Conservation (phyloP, 225 moss, liverwort and hornwort species). For the Polytrichum formosum region DNA sequence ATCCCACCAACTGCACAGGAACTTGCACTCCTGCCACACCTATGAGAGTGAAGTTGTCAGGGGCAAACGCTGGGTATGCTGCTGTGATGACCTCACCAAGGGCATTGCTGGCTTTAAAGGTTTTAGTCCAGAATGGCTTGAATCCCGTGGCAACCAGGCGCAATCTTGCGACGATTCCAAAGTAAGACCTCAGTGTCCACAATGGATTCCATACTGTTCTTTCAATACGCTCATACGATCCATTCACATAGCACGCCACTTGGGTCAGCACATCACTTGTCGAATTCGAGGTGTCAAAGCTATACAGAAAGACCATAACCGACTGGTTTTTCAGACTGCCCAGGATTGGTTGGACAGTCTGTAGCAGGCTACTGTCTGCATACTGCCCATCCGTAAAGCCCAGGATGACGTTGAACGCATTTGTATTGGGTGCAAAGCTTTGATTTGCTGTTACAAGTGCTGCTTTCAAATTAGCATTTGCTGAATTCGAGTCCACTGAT, state of each 20-base stretch:
- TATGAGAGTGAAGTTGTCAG: constrained; percentile 41
- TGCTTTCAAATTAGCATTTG: constrained; percentile 19
- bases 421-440: constrained; percentile 13
- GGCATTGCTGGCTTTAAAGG: constrained; percentile 23
- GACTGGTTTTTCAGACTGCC: constrained; percentile 5
- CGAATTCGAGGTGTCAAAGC: constrained; percentile 24
- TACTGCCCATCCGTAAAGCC: constrained; percentile 43
- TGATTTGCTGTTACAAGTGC: constrained; percentile 20
- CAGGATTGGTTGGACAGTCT: constrained; percentile 8
- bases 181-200: constrained; percentile 48
- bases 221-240: constrained; percentile 29
- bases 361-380: constrained; percentile 3
- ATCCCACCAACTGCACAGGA: constrained; percentile 32
- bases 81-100: constrained; percentile 31
- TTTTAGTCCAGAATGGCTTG: constrained; percentile 34
- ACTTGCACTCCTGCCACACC: constrained; percentile 52
- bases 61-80: constrained; percentile 41
- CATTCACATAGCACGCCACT: constrained; percentile 29
- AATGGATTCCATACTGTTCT: constrained; percentile 39
- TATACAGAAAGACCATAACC: constrained; percentile 23
- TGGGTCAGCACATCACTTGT: background rate
- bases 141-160: constrained; percentile 13
- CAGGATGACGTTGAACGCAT: constrained; percentile 24
- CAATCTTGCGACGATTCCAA: constrained; percentile 32
- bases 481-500: constrained; percentile 19